Conservation (phyloP, 1,284 basidiomycete species). For the Cutaneotrichosporon sp. region DNA sequence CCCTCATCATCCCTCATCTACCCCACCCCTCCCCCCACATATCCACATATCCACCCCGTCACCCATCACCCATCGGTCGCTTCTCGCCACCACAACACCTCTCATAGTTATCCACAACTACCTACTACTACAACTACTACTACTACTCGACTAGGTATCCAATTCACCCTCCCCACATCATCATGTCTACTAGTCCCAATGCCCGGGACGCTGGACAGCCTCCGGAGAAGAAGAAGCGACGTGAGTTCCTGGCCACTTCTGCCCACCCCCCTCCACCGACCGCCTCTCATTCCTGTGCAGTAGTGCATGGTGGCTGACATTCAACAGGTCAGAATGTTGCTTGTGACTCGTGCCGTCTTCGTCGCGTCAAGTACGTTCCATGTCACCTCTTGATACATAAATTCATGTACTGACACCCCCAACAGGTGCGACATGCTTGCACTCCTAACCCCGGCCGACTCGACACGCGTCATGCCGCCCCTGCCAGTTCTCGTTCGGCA, state of each 20-base stretch:
- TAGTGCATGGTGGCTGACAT: not conserved
- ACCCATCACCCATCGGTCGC: not conserved
- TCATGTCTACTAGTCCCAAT: not conserved
- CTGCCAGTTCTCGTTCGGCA: constrained; percentile 23
- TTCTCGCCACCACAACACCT: not conserved
- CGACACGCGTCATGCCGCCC: constrained; percentile 4
- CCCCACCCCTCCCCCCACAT: not conserved
- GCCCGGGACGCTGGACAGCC: not conserved
- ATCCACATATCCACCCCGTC: too few species aligned
- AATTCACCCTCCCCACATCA: not conserved
- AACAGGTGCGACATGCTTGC: constrained; percentile 27
- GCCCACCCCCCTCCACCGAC: not conserved
- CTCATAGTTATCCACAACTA: not conserved
- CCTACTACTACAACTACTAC: not conserved
- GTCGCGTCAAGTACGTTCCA: constrained; percentile 35
- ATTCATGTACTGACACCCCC: too few species aligned
- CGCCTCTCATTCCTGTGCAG: not conserved
- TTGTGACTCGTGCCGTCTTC: constrained; percentile 36
- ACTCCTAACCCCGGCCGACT: constrained; percentile 21
- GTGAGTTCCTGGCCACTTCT: constrained; percentile 15
- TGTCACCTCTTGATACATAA: too few species aligned
- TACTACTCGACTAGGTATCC: not conserved
- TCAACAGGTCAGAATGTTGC: constrained; percentile 37
- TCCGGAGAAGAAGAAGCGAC: constrained; percentile 28
- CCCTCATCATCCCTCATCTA: not conserved